Conservation (phyloP, 2,329 filamentous ascomycete genomes). For the Pyrenochaeta sp. region DNA sequence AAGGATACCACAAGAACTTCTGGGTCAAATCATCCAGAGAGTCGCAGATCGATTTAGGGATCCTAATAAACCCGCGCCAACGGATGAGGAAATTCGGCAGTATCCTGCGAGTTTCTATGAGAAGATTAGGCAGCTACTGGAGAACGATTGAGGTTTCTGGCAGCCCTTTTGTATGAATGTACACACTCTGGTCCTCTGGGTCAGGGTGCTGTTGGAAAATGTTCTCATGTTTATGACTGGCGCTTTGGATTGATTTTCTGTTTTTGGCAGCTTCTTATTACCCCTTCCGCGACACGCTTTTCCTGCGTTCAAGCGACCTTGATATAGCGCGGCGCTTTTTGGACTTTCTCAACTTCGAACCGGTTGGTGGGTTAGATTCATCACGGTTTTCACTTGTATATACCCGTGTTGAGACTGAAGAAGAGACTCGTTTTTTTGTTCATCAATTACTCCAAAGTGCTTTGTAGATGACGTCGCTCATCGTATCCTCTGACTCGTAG, state of each 20-base stretch:
- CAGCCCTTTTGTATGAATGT: neutral
- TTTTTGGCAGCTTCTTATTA: conserved; percentile 4
- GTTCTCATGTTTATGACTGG: conserved; percentile 3
- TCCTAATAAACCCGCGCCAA: conserved; percentile 60
- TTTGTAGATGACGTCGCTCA: neutral
- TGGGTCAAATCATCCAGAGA: conserved; percentile 66
- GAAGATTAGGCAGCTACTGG: conserved; percentile 55
- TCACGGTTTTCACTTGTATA: conserved; percentile 5
- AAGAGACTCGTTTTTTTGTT: conserved; percentile 1
- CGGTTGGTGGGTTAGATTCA: neutral
- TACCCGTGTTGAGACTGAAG: conserved; percentile 4
- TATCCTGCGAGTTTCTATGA: conserved; percentile 59
- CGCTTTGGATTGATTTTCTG: neutral
- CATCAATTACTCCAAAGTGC: neutral
- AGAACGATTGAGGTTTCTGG: conserved; percentile 25
- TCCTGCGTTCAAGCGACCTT: conserved; percentile 9
- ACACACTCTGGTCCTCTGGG: conserved; percentile 1
- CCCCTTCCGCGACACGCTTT: conserved; percentile 1
- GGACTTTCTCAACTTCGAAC: neutral
- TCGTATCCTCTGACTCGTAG: neutral
- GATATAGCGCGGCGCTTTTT: neutral
- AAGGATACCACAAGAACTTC: conserved; percentile 61
- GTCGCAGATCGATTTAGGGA: conserved; percentile 68
- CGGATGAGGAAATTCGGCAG: conserved; percentile 61
- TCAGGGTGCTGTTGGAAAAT: conserved; percentile 6